These are phyloP conservation scores for Orbilia ellipsospora DNA, from an alignment of 2,329 filamentous ascomycete species.

Conservation along the genomic window DNA sequence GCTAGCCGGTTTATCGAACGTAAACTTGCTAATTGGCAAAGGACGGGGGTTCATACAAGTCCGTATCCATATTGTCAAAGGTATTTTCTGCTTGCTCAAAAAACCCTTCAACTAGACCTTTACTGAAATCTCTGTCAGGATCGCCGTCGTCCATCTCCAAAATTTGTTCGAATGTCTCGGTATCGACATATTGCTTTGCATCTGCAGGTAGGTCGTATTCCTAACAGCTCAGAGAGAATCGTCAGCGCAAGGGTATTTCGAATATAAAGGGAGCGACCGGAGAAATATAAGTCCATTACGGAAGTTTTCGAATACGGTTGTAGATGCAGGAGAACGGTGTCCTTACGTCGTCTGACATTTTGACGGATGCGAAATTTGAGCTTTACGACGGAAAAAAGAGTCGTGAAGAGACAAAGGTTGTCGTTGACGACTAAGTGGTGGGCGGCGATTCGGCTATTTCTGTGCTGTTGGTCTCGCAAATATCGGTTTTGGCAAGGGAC, in stretches of 20 bases:
- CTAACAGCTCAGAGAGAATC: not conserved
- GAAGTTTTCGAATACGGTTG: not conserved
- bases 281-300: not conserved
- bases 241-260: slow-evolving; percentile 9
- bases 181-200: slow-evolving; percentile 80
- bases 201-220: slow-evolving; percentile 14
- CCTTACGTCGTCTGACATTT: slow-evolving; percentile 52
- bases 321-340: too few relatives aligned
- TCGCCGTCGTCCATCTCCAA: slow-evolving; percentile 97
- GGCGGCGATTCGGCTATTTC: slow-evolving; percentile 7
- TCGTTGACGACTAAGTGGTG: not conserved
- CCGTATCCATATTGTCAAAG: slow-evolving; percentile 83
- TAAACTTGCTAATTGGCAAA: too few relatives aligned
- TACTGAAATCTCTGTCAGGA: slow-evolving; percentile 85
- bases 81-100: slow-evolving; percentile 90
- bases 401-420: not conserved
- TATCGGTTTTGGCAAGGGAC: not conserved
- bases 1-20: too few relatives aligned
- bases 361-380: not conserved
- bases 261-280: not conserved
- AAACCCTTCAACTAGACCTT: slow-evolving; percentile 88
- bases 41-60: slow-evolving; percentile 73
- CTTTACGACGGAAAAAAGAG: not conserved
- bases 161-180: slow-evolving; percentile 87
- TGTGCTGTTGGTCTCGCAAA: not conserved